These are phyloP conservation scores for Daldinia sp. DNA, from an alignment of 2,329 filamentous ascomycete genomes.

Conservation along the genomic window DNA sequence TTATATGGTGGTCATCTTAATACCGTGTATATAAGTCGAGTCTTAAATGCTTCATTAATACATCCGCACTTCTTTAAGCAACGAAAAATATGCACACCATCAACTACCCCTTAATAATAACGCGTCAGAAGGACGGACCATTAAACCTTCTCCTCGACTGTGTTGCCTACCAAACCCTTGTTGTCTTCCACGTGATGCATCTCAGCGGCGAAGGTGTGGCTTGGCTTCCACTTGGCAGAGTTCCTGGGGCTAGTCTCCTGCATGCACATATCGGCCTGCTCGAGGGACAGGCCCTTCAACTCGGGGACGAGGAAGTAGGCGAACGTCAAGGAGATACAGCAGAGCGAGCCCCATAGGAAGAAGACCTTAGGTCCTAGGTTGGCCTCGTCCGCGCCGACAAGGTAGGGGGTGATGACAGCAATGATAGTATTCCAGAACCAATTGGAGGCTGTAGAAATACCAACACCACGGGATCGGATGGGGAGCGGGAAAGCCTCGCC, in stretches of 20 bases:
- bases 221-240: slow-evolving; percentile 52
- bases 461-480: slow-evolving; percentile 79
- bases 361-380: slow-evolving; percentile 59
- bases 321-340: slow-evolving; percentile 66
- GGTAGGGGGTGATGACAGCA: slow-evolving; percentile 76
- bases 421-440: slow-evolving; percentile 77
- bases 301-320: slow-evolving; percentile 74
- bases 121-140: background rate
- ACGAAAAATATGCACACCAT: background rate
- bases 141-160: slow-evolving; percentile 50
- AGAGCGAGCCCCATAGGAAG: slow-evolving; percentile 74
- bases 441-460: slow-evolving; percentile 77
- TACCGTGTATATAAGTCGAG: background rate
- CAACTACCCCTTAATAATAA: background rate
- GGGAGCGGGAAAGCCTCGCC: slow-evolving; percentile 82
- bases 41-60: background rate
- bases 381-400: slow-evolving; percentile 66
- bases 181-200: slow-evolving; percentile 49
- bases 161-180: slow-evolving; percentile 40
- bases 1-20: background rate
- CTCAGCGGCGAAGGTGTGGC: slow-evolving; percentile 53
- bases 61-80: background rate
- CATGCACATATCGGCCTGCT: slow-evolving; percentile 77
- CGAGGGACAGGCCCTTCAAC: slow-evolving; percentile 79
- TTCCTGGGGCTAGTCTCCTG: slow-evolving; percentile 60